Conservation (phyloP, 139 green algal species). For the Chlorella sorokiniana region DNA sequence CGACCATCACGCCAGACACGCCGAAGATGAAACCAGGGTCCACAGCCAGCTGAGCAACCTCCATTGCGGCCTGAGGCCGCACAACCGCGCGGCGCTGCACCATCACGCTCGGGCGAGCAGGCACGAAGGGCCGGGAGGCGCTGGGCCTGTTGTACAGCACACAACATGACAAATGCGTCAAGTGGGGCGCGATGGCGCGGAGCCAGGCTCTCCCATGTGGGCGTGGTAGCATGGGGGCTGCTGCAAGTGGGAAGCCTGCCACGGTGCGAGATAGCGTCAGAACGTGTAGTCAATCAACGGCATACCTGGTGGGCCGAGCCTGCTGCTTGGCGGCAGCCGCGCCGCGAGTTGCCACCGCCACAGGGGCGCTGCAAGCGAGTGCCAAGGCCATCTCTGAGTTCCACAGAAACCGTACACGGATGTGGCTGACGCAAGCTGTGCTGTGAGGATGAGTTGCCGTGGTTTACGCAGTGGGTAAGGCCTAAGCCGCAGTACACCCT, state of each 20-base stretch:
- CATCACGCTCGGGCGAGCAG: conserved; percentile 7
- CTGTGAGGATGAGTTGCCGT: neutral
- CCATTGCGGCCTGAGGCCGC: conserved; percentile 44
- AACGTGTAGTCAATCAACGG: neutral
- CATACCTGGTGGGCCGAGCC: conserved; percentile 1
- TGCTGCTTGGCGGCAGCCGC: conserved; percentile 4
- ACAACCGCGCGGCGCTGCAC: conserved; percentile 9
- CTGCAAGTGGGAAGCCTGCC: neutral
- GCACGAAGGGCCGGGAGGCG: conserved; percentile 13
- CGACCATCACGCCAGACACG: conserved; percentile 78
- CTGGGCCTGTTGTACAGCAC: conserved; percentile 25
- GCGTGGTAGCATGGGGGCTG: neutral
- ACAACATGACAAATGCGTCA: neutral
- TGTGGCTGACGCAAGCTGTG: neutral
- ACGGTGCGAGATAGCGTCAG: neutral
- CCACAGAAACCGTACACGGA: too few species aligned
- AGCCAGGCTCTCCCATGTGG: neutral
- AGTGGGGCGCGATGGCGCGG: neutral
- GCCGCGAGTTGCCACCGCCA: neutral
- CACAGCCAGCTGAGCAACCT: conserved; percentile 80
- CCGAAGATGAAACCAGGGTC: conserved; percentile 82
- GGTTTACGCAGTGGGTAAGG: neutral
- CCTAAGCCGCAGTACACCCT: neutral
- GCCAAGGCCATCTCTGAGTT: conserved; percentile 11
- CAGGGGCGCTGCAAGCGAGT: conserved; percentile 11